phyloP scores from a whole-genome alignment of 163 green algal species.

The Volvox carteri region DNA sequence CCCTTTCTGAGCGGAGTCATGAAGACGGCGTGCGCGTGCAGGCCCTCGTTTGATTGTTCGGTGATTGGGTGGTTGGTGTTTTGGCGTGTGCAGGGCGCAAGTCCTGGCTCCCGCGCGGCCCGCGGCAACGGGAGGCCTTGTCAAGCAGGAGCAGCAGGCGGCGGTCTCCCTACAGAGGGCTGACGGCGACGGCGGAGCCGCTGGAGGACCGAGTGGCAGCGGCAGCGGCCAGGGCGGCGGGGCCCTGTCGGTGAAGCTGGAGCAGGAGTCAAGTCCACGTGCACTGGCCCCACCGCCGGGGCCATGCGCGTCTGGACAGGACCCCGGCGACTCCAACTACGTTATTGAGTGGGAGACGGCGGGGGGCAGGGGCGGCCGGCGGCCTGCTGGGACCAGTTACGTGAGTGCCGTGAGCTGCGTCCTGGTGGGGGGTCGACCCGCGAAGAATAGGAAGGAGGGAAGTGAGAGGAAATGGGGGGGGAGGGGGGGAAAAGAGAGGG shows the following conservation, averaged over 20 bases:
- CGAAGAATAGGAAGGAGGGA: not conserved
- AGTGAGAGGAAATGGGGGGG: too few species aligned
- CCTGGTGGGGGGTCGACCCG: not conserved
- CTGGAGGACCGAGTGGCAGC: not conserved
- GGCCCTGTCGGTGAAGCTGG: not conserved
- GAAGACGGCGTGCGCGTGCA: too few species aligned
- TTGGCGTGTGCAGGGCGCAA: not conserved
- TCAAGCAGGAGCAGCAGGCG: not conserved
- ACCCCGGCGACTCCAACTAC: not conserved
- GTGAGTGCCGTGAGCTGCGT: slow-evolving; percentile 1
- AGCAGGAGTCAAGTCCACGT: too few species aligned
- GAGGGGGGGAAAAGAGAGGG: not conserved
- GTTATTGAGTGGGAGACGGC: not conserved
- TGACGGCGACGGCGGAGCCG: not conserved
- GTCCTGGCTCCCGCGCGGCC: not conserved
- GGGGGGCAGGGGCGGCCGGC: not conserved
- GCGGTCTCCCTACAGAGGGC: not conserved
- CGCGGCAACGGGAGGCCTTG: not conserved
- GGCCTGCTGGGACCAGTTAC: not conserved
- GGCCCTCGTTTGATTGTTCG: too few species aligned
- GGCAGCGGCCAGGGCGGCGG: not conserved
- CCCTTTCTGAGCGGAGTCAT: too few species aligned
- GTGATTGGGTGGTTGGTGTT: too few species aligned
- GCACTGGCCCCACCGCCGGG: not conserved
- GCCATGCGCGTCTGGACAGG: too few species aligned